Percentiles rank a stretch among this genome's conserved stretches.
Conservation (phyloP, 2,329 filamentous ascomycete genomes). For the Paramyrothecium roridum region DNA sequence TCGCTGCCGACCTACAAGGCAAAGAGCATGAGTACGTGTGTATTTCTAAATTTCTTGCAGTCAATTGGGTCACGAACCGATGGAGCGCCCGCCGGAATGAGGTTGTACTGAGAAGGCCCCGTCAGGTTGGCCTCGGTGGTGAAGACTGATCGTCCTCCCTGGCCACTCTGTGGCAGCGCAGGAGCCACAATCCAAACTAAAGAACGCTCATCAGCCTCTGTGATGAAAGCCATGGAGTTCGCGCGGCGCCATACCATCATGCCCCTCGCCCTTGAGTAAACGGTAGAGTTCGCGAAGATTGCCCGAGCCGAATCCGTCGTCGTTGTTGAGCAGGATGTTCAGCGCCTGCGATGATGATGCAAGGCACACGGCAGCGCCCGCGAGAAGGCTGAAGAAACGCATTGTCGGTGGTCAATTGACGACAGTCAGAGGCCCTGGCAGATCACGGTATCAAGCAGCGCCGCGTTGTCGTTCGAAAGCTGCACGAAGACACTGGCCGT, state of each 20-base stretch:
- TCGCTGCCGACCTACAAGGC: slow-evolving; percentile 38
- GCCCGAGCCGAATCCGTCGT: slow-evolving; percentile 25
- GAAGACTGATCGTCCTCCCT: slow-evolving; percentile 23
- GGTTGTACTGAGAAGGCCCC: slow-evolving; percentile 18
- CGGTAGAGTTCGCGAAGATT: slow-evolving; percentile 25
- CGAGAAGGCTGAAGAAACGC: slow-evolving; percentile 15
- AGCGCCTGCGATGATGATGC: slow-evolving; percentile 15
- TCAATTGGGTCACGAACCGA: slow-evolving; percentile 14
- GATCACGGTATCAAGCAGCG: too few relatives aligned
- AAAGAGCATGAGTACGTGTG: background rate
- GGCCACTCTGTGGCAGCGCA: slow-evolving; percentile 23
- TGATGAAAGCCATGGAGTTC: rapidly evolving
- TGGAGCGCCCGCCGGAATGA: slow-evolving; percentile 23
- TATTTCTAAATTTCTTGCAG: background rate
- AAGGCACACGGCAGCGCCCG: slow-evolving; percentile 9
- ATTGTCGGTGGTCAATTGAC: slow-evolving; percentile 9
- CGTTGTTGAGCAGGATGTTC: slow-evolving; percentile 26
- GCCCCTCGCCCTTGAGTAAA: slow-evolving; percentile 21
- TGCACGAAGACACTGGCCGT: too few relatives aligned
- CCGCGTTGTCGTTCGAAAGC: too few relatives aligned
- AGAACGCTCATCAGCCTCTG: background rate
- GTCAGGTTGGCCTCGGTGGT: slow-evolving; percentile 22
- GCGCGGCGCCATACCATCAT: slow-evolving; percentile 16
- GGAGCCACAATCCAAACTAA: slow-evolving; percentile 26
- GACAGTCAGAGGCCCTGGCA: too few relatives aligned